Evolutionary conservation across 1,284 basidiomycete species (phyloP).

Genomic region (Cutaneotrichosporon cavernicola): DNA sequence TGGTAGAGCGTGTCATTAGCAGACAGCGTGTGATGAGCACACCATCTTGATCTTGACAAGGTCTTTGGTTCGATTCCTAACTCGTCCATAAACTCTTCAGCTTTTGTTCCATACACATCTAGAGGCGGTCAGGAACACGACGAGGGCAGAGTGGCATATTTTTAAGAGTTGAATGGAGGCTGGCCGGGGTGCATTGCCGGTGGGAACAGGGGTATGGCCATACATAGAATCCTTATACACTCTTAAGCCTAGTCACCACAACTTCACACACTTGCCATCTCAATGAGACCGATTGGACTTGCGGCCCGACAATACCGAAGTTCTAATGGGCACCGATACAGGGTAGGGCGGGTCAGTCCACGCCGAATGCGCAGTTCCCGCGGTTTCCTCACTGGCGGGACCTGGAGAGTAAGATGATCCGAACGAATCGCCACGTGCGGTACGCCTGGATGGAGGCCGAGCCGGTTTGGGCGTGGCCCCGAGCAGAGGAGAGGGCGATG

Average conservation of each 20-base stretch:
- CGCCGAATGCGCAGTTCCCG: neutral
- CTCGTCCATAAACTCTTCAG: neutral
- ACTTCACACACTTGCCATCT: neutral
- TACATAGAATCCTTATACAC: neutral
- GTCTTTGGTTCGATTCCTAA: slow-evolving; percentile 4
- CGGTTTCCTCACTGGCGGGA: neutral
- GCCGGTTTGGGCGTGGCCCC: too few relatives aligned
- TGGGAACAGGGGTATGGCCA: neutral
- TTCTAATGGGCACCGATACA: neutral
- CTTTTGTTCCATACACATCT: neutral
- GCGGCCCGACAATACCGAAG: neutral
- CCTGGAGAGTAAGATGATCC: neutral
- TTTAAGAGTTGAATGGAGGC: too few relatives aligned
- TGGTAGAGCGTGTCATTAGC: slow-evolving; percentile 2
- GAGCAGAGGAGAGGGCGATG: neutral
- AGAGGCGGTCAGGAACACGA: neutral
- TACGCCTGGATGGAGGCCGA: neutral
- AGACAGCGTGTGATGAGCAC: neutral
- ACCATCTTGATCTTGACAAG: neutral
- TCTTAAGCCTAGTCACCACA: neutral
- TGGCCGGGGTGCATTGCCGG: too few relatives aligned
- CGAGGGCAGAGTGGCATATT: too few relatives aligned
- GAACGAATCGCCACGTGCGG: neutral
- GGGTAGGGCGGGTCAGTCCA: neutral
- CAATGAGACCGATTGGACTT: neutral